A percentile compares a stretch with the other conserved stretches of the same genome.
These are phyloP conservation scores for Mycena albidolilacea DNA, from an alignment of 768 basidiomycete genomes.

Conservation along the genomic window DNA sequence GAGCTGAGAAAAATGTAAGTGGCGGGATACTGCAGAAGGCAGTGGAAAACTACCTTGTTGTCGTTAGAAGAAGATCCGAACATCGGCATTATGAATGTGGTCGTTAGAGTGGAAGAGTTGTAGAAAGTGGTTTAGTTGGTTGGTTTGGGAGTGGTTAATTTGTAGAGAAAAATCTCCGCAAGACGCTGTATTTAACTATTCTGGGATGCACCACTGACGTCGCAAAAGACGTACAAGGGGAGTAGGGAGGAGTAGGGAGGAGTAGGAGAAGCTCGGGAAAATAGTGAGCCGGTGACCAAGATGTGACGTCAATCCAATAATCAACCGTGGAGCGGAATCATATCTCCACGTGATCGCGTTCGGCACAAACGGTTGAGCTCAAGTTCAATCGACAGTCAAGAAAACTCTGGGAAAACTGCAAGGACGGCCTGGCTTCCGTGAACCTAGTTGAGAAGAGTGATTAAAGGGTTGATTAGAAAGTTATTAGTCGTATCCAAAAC, in stretches of 20 bases:
- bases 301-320: not conserved
- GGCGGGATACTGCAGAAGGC: too few species aligned
- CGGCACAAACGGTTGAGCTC: not conserved
- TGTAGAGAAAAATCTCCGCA: not conserved
- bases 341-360: not conserved
- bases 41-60: slow-evolving; percentile 15
- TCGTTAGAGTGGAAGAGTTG: slow-evolving; percentile 2
- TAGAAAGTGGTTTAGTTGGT: not conserved
- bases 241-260: not conserved
- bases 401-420: too few species aligned
- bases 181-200: slow-evolving; percentile 11
- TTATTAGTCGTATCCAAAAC: too few species aligned
- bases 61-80: slow-evolving; percentile 23
- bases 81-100: slow-evolving; percentile 25
- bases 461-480: too few species aligned
- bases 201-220: slow-evolving; percentile 22
- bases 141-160: not conserved
- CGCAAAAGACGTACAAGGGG: not conserved
- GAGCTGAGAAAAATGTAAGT: slow-evolving; percentile 18
- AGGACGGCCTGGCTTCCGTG: too few species aligned
- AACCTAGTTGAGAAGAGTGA: too few species aligned
- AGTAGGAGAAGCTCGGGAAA: not conserved
- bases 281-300: slow-evolving; percentile 5
- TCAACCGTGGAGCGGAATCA: slow-evolving; percentile 7
- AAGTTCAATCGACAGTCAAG: not conserved